phyloP scores from a whole-genome alignment of 2,329 filamentous ascomycete species.

The Hypoxylon sp. region DNA sequence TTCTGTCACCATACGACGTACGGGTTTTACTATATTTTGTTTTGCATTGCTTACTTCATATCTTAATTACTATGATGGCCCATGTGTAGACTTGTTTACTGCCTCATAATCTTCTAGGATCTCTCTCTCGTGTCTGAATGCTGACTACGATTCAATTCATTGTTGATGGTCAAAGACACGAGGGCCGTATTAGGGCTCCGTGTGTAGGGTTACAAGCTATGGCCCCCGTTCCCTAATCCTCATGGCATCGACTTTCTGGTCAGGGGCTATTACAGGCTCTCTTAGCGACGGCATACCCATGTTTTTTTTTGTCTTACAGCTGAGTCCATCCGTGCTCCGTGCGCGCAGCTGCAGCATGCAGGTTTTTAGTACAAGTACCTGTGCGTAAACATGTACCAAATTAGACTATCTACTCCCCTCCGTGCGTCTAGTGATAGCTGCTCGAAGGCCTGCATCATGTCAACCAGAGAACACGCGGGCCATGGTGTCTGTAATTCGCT shows the following conservation, averaged over 20 bases:
- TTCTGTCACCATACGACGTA: conserved; percentile 5
- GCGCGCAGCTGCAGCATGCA: conserved; percentile 29
- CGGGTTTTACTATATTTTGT: background rate
- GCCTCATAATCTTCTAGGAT: background rate
- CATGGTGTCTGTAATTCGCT: conserved; percentile 26
- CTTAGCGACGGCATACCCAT: conserved; percentile 30
- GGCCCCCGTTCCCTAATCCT: conserved; percentile 13
- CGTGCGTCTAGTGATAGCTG: conserved; percentile 22
- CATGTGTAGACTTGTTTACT: too few relatives aligned
- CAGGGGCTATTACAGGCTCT: conserved; percentile 33
- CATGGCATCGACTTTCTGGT: conserved; percentile 7
- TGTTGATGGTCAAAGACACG: conserved; percentile 7
- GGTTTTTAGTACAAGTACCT: conserved; percentile 18
- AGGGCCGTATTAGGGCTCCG: conserved; percentile 31
- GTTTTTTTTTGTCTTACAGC: conserved; percentile 21
- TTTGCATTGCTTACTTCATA: conserved; percentile 1
- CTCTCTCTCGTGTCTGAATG: conserved; percentile 9
- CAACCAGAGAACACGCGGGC: conserved; percentile 32
- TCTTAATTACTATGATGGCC: conserved; percentile 1
- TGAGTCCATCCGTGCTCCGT: conserved; percentile 28
- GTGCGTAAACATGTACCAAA: conserved; percentile 9
- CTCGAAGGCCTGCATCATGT: conserved; percentile 9
- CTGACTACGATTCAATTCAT: conserved; percentile 3
- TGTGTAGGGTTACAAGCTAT: conserved; percentile 31
- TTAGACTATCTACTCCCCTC: conserved; percentile 33